Evolutionary conservation across 2,329 filamentous ascomycete genomes (phyloP).

Genomic region (Fonsecaea pedrosoi): DNA sequence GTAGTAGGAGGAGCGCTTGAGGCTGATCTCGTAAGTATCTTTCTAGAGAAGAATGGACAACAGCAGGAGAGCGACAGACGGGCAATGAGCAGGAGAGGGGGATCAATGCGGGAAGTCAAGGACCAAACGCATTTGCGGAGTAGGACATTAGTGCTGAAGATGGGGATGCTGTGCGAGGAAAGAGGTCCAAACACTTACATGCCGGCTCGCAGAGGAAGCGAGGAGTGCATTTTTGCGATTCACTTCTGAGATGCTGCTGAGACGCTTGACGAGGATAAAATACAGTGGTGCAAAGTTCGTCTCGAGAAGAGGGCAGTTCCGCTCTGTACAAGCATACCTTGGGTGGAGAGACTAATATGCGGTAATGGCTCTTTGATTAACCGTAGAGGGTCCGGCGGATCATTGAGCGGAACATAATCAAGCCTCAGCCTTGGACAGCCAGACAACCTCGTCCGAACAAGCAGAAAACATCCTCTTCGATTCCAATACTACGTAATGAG

Average conservation of each 20-base stretch:
- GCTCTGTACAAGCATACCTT: not conserved
- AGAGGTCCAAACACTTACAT: constrained; percentile 19
- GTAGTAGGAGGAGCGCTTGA: constrained; percentile 82
- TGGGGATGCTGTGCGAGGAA: not conserved
- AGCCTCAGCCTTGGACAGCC: not conserved
- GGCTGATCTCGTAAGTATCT: constrained; percentile 14
- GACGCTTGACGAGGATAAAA: not conserved
- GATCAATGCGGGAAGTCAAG: not conserved
- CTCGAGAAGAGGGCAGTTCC: not conserved
- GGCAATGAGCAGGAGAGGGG: not conserved
- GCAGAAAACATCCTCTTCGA: not conserved
- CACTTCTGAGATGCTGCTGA: not conserved
- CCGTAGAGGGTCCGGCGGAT: not conserved
- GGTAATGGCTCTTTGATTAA: not conserved
- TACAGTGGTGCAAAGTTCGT: not conserved
- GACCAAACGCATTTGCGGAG: not conserved
- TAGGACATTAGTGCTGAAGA: not conserved
- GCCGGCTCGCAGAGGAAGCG: constrained; percentile 24
- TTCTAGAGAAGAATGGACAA: not conserved
- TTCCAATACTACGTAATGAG: not conserved
- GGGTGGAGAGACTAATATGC: not conserved
- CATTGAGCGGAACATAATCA: not conserved
- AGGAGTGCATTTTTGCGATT: constrained; percentile 17
- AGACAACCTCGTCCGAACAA: not conserved
- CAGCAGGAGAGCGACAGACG: not conserved